Conservation (phyloP, 139 green algal genomes). For the Spirogloea muscicola region DNA sequence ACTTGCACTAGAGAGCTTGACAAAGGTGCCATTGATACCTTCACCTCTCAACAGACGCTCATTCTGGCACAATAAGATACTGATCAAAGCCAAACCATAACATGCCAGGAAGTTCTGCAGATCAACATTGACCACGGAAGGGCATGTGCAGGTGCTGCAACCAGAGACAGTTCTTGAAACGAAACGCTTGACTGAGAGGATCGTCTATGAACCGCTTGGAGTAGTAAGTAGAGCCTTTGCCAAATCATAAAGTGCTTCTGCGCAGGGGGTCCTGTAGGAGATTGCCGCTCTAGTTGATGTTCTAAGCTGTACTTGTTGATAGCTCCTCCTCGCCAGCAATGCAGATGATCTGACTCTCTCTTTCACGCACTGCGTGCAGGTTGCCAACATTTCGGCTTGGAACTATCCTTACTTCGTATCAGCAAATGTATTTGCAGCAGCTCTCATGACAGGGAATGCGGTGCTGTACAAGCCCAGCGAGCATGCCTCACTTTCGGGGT, state of each 20-base stretch:
- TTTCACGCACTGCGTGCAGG: not conserved
- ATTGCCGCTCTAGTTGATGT: not conserved
- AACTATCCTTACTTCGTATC: slow-evolving; percentile 48
- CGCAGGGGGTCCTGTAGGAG: not conserved
- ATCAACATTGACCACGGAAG: too few species aligned
- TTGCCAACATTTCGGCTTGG: slow-evolving; percentile 41
- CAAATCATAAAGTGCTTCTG: not conserved
- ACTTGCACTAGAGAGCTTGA: too few species aligned
- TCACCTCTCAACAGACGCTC: too few species aligned
- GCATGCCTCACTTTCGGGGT: slow-evolving; percentile 19
- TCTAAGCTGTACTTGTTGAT: not conserved
- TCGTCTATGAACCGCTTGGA: slow-evolving; percentile 40
- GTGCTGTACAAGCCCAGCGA: slow-evolving; percentile 50
- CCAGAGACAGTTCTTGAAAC: not conserved
- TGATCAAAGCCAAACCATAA: too few species aligned
- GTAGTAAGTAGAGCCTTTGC: slow-evolving; percentile 4
- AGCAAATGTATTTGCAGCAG: slow-evolving; percentile 37
- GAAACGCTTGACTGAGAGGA: slow-evolving; percentile 15
- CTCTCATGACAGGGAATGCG: slow-evolving; percentile 30
- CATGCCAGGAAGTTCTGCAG: too few species aligned
- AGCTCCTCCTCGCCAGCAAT: not conserved
- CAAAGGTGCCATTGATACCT: too few species aligned
- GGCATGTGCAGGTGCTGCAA: not conserved
- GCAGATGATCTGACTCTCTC: too few species aligned
- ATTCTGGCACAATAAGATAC: too few species aligned